A percentile compares a stretch with the other conserved stretches of the same genome.
Conservation (phyloP, 176 grass and related monocot species). For the Oryza officinalis region DNA sequence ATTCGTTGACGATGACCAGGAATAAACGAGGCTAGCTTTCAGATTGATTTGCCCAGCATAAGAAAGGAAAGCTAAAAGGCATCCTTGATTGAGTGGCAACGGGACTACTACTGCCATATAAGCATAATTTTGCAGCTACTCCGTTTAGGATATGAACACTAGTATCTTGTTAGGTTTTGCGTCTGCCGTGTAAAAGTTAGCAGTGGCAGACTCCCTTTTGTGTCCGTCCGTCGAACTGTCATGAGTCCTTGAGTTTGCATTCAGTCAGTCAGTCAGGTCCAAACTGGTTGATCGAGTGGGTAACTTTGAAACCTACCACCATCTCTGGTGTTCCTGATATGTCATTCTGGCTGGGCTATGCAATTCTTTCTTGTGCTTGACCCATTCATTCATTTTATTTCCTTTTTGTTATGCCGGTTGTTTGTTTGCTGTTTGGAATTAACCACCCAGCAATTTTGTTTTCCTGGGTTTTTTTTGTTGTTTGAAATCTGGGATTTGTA, state of each 20-base stretch:
- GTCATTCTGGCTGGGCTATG: background rate
- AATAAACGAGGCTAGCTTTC: slow-evolving; percentile 24
- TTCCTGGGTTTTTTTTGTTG: background rate
- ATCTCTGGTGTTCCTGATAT: background rate
- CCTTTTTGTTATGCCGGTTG: background rate
- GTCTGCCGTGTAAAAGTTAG: background rate
- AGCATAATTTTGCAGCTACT: slow-evolving; percentile 1
- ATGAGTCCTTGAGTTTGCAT: background rate
- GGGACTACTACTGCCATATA: background rate
- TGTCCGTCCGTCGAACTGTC: background rate
- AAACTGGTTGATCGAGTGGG: background rate
- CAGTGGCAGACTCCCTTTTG: background rate
- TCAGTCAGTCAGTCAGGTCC: background rate
- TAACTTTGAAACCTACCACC: background rate
- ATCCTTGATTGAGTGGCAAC: background rate
- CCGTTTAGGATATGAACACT: background rate
- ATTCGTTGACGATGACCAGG: background rate
- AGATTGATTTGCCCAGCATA: slow-evolving; percentile 8
- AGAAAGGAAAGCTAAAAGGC: slow-evolving; percentile 24
- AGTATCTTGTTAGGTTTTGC: background rate
- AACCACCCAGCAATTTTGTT: background rate
- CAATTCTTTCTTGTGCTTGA: background rate
- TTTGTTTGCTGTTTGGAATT: background rate
- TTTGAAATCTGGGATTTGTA: background rate
- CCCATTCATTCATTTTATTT: background rate